phyloP scores from a whole-genome alignment of 495 filamentous ascomycete species.

The Talaromyces stipitatus region DNA sequence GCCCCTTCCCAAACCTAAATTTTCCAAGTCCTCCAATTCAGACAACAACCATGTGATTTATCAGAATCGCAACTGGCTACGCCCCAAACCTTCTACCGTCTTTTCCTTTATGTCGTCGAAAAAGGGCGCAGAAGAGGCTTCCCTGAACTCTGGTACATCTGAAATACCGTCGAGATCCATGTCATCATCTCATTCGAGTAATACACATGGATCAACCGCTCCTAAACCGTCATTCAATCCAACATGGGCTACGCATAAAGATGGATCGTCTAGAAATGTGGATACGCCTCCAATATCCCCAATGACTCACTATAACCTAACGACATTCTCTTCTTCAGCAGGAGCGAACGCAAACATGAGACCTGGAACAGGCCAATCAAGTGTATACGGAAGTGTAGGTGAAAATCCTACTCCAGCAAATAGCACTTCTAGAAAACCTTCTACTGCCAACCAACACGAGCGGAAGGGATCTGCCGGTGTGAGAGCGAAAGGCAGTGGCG shows the following conservation, averaged over 20 bases:
- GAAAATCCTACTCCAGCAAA: neutral
- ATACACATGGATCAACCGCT: neutral
- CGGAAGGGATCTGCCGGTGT: neutral
- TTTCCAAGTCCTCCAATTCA: neutral
- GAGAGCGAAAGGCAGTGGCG: neutral
- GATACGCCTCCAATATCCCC: neutral
- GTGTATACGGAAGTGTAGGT: neutral
- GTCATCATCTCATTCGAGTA: neutral
- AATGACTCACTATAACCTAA: neutral
- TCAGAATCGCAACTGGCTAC: neutral
- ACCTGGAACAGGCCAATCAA: neutral
- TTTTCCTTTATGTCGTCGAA: conserved; percentile 4
- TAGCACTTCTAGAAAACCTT: neutral
- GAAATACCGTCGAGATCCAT: neutral
- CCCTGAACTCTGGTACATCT: neutral
- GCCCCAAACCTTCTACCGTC: neutral
- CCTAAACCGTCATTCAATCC: neutral
- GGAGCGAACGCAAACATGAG: neutral
- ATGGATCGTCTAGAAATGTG: neutral
- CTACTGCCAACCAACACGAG: neutral
- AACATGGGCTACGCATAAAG: neutral
- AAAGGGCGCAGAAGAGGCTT: neutral
- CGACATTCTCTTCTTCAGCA: neutral
- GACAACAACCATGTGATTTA: neutral
- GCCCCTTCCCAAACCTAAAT: conserved; percentile 2